These are phyloP conservation scores for Hanseniaspora jakobsenii DNA, from an alignment of 805 yeast genomes.

Conservation along the genomic window DNA sequence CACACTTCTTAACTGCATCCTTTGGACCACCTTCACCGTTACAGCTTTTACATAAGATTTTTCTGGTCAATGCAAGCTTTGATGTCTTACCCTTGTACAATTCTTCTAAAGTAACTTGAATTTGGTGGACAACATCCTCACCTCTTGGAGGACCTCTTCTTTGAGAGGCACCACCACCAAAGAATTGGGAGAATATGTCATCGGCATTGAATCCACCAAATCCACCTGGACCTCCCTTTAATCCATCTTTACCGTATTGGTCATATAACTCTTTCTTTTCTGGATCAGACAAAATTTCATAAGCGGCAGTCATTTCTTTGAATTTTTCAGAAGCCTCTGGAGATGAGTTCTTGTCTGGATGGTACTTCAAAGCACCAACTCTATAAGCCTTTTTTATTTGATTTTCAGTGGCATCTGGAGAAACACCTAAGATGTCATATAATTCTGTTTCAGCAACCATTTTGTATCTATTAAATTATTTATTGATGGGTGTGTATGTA, in stretches of 20 bases:
- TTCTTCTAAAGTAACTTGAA: conserved; percentile 80
- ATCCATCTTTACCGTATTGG: conserved; percentile 85
- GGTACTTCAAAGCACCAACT: conserved; percentile 66
- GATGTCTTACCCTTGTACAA: conserved; percentile 87
- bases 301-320: conserved; percentile 78
- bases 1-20: conserved; percentile 78
- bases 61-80: conserved; percentile 86
- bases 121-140: conserved; percentile 80
- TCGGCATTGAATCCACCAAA: conserved; percentile 31
- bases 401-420: conserved; percentile 52
- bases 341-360: conserved; percentile 71
- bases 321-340: conserved; percentile 93
- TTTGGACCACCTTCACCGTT: conserved; percentile 94
- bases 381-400: conserved; percentile 77
- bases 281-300: conserved; percentile 76
- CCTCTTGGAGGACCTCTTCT: conserved; percentile 81
- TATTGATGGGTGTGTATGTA: not conserved
- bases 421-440: conserved; percentile 62
- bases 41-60: conserved; percentile 76
- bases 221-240: conserved; percentile 62
- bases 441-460: conserved; percentile 76
- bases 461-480: too few species aligned
- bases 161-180: conserved; percentile 51
- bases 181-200: conserved; percentile 52
- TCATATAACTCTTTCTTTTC: conserved; percentile 86